Conservation (phyloP, 2,329 filamentous ascomycete species). For the Alternaria sp. region DNA sequence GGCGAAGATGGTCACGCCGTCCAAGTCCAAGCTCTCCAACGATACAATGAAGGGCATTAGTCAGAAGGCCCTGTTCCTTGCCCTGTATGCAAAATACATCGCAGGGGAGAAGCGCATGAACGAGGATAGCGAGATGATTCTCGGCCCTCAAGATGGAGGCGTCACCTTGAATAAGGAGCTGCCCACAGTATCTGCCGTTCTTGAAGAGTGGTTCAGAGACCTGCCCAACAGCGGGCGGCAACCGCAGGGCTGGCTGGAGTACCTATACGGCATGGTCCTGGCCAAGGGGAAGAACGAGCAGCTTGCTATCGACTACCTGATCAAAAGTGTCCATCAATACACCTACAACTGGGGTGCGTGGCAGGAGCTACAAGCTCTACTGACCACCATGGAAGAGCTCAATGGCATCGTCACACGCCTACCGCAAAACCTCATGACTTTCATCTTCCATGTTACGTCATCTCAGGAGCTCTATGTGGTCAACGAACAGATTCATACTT, state of each 20-base stretch:
- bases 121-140: constrained; percentile 95
- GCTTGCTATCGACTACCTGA: constrained; percentile 83
- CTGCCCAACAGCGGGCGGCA: constrained; percentile 62
- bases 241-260: constrained; percentile 93
- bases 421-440: constrained; percentile 88
- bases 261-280: constrained; percentile 88
- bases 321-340: constrained; percentile 85
- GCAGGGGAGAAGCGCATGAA: constrained; percentile 95
- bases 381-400: constrained; percentile 82
- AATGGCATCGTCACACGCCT: constrained; percentile 74
- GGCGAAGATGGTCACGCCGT: constrained; percentile 50
- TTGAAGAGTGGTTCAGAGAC: constrained; percentile 82
- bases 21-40: constrained; percentile 41
- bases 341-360: constrained; percentile 98
- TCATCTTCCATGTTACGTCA: constrained; percentile 91
- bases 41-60: constrained; percentile 65
- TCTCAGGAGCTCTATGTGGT: constrained; percentile 92
- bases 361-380: constrained; percentile 85
- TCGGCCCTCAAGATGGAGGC: constrained; percentile 89
- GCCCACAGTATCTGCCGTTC: constrained; percentile 72
- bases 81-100: constrained; percentile 89
- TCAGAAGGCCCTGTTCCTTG: constrained; percentile 90
- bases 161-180: constrained; percentile 86
- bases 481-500: constrained; percentile 74
- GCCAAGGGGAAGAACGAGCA: constrained; percentile 89